A percentile compares a stretch with the other conserved stretches of the same genome.
phyloP scores from a whole-genome alignment of 805 yeast genomes.

The Kodamaea leandrae region DNA sequence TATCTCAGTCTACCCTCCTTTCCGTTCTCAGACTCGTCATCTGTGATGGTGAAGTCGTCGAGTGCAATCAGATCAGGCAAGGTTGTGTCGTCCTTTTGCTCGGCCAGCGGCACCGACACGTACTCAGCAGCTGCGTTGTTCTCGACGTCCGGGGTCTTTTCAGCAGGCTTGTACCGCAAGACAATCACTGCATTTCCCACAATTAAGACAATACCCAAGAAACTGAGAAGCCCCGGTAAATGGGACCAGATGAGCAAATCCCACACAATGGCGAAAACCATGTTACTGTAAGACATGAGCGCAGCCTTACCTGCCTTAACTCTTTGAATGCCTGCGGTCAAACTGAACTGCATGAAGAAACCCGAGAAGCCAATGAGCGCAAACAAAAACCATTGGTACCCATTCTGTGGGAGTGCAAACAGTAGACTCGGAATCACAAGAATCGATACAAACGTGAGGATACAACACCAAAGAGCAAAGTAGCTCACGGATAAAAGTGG shows the following conservation, averaged over 20 bases:
- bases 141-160: conserved; percentile 7
- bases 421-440: conserved; percentile 54
- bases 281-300: conserved; percentile 70
- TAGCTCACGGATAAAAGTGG: conserved; percentile 77
- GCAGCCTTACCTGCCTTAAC: conserved; percentile 77
- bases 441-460: conserved; percentile 54
- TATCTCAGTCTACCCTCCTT: background rate
- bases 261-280: conserved; percentile 75
- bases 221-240: conserved; percentile 65
- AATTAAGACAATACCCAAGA: conserved; percentile 68
- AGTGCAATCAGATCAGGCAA: conserved; percentile 16
- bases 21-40: conserved; percentile 21
- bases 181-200: conserved; percentile 62
- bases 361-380: conserved; percentile 69
- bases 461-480: conserved; percentile 60
- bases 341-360: conserved; percentile 72
- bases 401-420: conserved; percentile 60
- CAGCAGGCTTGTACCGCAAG: conserved; percentile 43
- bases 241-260: conserved; percentile 72
- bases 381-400: conserved; percentile 65
- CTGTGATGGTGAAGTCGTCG: conserved; percentile 29
- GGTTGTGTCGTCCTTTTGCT: conserved; percentile 5
- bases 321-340: conserved; percentile 80
- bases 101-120: conserved; percentile 4
- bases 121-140: background rate